A percentile compares a stretch with the other conserved stretches of the same genome.
phyloP scores from a whole-genome alignment of 352 stramenopile genomes.

The Aphanomyces stellatus region DNA sequence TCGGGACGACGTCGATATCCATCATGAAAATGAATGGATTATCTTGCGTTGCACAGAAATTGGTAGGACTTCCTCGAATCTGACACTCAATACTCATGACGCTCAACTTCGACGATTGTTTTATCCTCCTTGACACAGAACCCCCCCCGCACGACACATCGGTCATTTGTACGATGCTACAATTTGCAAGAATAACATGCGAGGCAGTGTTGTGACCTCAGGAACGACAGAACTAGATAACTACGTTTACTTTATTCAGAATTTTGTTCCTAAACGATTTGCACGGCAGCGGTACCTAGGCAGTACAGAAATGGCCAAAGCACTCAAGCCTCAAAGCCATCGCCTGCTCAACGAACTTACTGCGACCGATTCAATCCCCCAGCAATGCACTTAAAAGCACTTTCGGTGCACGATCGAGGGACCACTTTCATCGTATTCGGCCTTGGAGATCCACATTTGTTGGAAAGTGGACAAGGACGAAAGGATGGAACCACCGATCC shows the following conservation, averaged over 20 bases:
- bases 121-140: too few species aligned
- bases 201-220: too few species aligned
- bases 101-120: too few species aligned
- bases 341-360: not conserved
- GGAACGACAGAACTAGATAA: too few species aligned
- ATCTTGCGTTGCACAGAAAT: too few species aligned
- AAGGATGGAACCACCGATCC: slow-evolving; percentile 97
- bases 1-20: too few species aligned
- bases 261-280: slow-evolving; percentile 12
- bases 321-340: slow-evolving; percentile 20
- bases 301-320: slow-evolving; percentile 4
- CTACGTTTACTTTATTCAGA: slow-evolving; percentile 15
- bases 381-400: slow-evolving; percentile 76
- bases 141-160: too few species aligned
- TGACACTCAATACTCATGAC: too few species aligned
- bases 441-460: slow-evolving; percentile 97
- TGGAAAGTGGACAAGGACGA: slow-evolving; percentile 97
- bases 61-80: too few species aligned
- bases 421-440: slow-evolving; percentile 95
- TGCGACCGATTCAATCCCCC: not conserved
- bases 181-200: too few species aligned
- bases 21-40: too few species aligned
- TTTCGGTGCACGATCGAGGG: slow-evolving; percentile 95
- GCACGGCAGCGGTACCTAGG: not conserved
- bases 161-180: too few species aligned